A percentile compares a stretch with the other conserved stretches of the same genome.
Evolutionary conservation across 2,329 filamentous ascomycete species (phyloP).

Genomic region (Paradendryphiella salina): DNA sequence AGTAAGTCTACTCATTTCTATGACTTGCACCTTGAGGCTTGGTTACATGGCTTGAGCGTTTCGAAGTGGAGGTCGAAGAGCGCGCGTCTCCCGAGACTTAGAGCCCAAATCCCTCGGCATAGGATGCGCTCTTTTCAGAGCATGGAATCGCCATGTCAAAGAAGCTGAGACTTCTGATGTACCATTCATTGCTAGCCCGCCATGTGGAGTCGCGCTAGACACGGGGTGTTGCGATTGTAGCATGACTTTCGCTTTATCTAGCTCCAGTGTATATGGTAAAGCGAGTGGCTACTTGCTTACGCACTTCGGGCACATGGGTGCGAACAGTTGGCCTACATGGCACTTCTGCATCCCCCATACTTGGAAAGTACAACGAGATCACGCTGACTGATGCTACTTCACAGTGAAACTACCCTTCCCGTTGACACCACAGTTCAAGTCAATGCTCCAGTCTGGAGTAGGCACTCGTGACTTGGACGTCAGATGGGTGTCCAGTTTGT

Average conservation of each 20-base stretch:
- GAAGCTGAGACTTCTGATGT: too few species aligned
- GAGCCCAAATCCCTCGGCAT: too few species aligned
- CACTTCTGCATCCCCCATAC: conserved; percentile 9
- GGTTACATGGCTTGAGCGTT: too few species aligned
- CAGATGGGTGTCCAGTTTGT: conserved; percentile 96
- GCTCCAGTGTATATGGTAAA: conserved; percentile 4
- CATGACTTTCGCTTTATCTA: conserved; percentile 1
- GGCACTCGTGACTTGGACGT: conserved; percentile 96
- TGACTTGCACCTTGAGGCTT: background rate
- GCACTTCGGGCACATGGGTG: background rate
- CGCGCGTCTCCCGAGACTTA: too few species aligned
- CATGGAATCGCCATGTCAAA: too few species aligned
- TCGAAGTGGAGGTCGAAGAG: too few species aligned
- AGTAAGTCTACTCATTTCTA: conserved; percentile 59
- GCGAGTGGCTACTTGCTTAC: conserved; percentile 3
- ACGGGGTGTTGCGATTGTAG: background rate
- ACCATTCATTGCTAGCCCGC: too few species aligned
- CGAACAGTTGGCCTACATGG: background rate
- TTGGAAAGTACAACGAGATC: conserved; percentile 1
- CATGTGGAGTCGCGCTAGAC: background rate
- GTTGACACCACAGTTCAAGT: conserved; percentile 98
- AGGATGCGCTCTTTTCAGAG: too few species aligned
- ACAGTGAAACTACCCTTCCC: conserved; percentile 95
- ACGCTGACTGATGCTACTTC: conserved; percentile 22
- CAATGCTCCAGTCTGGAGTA: conserved; percentile 96